Evolutionary conservation across 176 grass and related monocot species (phyloP).

Genomic region (Otatea glauca): DNA sequence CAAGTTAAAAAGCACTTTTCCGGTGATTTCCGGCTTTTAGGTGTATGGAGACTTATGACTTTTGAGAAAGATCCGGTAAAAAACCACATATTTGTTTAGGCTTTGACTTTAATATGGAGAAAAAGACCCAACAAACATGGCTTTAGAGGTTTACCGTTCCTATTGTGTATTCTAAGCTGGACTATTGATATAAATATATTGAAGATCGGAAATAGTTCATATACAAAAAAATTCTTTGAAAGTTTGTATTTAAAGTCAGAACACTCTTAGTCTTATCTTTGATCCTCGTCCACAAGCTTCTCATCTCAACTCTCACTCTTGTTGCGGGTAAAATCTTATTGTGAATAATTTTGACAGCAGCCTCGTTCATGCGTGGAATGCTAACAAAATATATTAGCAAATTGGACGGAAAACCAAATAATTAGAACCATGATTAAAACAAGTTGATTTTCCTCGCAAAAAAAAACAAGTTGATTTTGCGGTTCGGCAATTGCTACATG

Average conservation of each 20-base stretch:
- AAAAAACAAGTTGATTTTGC: too few relatives aligned
- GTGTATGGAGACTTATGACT: too few relatives aligned
- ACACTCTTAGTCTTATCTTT: background rate
- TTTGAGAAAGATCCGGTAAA: too few relatives aligned
- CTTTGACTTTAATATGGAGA: too few relatives aligned
- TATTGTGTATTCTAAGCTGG: background rate
- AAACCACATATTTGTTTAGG: too few relatives aligned
- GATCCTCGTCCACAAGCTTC: background rate
- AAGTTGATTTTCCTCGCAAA: too few relatives aligned
- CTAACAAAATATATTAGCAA: background rate
- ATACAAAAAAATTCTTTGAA: background rate
- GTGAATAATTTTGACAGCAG: background rate
- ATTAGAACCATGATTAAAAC: background rate
- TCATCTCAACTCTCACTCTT: background rate
- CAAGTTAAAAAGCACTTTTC: too few relatives aligned
- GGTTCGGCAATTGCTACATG: background rate
- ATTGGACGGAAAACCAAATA: background rate
- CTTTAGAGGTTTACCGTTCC: too few relatives aligned
- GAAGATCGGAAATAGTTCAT: background rate
- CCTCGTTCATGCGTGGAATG: background rate
- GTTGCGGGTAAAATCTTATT: background rate
- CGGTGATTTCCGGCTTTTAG: too few relatives aligned
- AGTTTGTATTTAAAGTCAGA: background rate
- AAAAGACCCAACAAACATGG: too few relatives aligned
- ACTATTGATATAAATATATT: background rate